Base-by-base conservation (phyloP, 768 basidiomycete species). In the Boletus speciosus region DNA sequence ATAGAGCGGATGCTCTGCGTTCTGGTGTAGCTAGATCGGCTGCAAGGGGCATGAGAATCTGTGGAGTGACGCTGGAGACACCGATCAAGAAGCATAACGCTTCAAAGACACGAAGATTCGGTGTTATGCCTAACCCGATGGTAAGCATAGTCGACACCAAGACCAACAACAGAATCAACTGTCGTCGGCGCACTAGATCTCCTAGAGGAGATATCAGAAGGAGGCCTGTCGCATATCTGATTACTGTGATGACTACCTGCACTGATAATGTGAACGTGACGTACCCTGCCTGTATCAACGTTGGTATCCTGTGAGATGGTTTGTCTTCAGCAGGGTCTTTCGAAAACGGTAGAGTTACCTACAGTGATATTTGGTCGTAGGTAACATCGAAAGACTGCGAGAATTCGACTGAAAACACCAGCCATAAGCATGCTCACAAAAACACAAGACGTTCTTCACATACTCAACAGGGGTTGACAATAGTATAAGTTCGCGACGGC, bases 401-500 rank as follows among this genome's bases (percentile, higher is more conserved):
- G 61, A 76, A 71, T 36, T 70, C 55, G 27, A 70, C 68, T 70
- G 46, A 11, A 44, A 52, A 41, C 11, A 43, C 10, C n/a, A 16
- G 15, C 23, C 34, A 38, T 40, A 34, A 59, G 42, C 27, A 48
- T 16, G 16, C 31, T 11, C 10, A 41, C 10, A 43, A 11, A 37
- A 23, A 14, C 11, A 4, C 11, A 12, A 9, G 10, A 27, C 8
- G 19, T 2, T 0, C 15, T 58, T 34, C 56, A 72, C 78, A 58
- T 66, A 83, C 90, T 88, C 14, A 92, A 71, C 60, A 93, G 66
- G 0, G 90, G 90, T 72, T 90, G 88, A 56, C 85, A 88, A 60
- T 92, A 93, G 64, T 92, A 93, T 44, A 93, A 66, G 63, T 93
- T 93, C n/a, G 83, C 79, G 14, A 83, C 83, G 40, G 73, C 85